Conservation (phyloP, 1,284 basidiomycete genomes). For the Cryptococcus floricola region DNA sequence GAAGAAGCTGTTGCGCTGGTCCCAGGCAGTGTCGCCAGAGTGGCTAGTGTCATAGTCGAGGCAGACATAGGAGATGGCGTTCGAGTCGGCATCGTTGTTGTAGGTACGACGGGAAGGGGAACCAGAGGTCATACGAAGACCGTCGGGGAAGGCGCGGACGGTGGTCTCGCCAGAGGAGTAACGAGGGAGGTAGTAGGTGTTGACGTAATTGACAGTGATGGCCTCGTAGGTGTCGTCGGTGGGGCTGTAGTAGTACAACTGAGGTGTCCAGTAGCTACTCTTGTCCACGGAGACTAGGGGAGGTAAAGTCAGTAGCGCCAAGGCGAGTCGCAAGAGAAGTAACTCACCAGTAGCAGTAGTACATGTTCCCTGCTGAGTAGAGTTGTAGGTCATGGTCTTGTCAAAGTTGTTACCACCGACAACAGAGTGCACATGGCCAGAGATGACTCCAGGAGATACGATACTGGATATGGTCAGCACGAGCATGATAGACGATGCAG, state of each 20-base stretch:
- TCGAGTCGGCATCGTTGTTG: slow-evolving; percentile 24
- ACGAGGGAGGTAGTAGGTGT: slow-evolving; percentile 47
- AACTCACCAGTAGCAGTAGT: slow-evolving; percentile 38
- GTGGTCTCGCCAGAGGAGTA: slow-evolving; percentile 22
- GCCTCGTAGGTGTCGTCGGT: slow-evolving; percentile 30
- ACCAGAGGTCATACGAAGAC: slow-evolving; percentile 51
- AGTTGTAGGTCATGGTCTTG: slow-evolving; percentile 38
- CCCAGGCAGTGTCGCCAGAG: slow-evolving; percentile 33
- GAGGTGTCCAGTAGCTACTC: slow-evolving; percentile 52
- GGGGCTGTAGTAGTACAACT: slow-evolving; percentile 50
- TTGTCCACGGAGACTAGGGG: slow-evolving; percentile 44
- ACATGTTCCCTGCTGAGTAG: slow-evolving; percentile 35
- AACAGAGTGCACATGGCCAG: slow-evolving; percentile 44
- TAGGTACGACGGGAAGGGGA: slow-evolving; percentile 37
- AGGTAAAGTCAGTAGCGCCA: not conserved
- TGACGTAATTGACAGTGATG: slow-evolving; percentile 35
- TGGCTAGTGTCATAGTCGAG: slow-evolving; percentile 41
- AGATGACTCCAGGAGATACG: slow-evolving; percentile 34
- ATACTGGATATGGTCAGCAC: slow-evolving; percentile 22
- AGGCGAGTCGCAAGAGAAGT: no score
- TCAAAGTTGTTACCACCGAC: slow-evolving; percentile 50
- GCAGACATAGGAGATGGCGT: slow-evolving; percentile 50
- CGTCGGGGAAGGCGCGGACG: slow-evolving; percentile 49
- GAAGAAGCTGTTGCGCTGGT: slow-evolving; percentile 43
- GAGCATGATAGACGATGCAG: not conserved